phyloP scores from a whole-genome alignment of 1,284 basidiomycete genomes.

The Ceratobasidium sp. region DNA sequence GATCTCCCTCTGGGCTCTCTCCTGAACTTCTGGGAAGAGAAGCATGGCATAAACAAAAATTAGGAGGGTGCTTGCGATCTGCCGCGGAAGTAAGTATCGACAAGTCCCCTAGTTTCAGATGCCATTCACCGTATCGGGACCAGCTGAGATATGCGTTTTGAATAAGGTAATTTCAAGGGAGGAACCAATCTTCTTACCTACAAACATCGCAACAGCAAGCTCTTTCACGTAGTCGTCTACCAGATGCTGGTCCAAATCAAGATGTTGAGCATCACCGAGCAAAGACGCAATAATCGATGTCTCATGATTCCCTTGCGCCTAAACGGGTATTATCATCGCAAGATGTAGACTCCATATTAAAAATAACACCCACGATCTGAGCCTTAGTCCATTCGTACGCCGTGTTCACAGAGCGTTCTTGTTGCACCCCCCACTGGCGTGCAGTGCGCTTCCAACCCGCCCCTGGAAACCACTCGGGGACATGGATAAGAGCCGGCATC shows the following conservation, averaged over 20 bases:
- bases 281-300: neutral
- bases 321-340: neutral
- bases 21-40: constrained; percentile 41
- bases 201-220: constrained; percentile 17
- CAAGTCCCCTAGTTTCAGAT: too few relatives aligned
- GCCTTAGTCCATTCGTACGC: constrained; percentile 23
- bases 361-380: constrained; percentile 2
- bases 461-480: constrained; percentile 65
- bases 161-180: neutral
- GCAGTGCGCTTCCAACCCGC: constrained; percentile 64
- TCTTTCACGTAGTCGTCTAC: constrained; percentile 24
- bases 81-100: neutral
- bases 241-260: neutral
- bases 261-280: neutral
- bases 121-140: neutral
- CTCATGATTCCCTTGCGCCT: neutral
- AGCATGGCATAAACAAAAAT: constrained; percentile 20
- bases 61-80: constrained; percentile 20
- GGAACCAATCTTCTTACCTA: neutral
- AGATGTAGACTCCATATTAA: neutral
- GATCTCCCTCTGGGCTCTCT: constrained; percentile 44
- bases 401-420: constrained; percentile 2
- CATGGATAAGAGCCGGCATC: constrained; percentile 51
- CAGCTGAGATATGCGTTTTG: neutral
- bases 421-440: constrained; percentile 57